Base-by-base conservation (phyloP, 208 protist genomes). In the Willaertia magna region DNA sequence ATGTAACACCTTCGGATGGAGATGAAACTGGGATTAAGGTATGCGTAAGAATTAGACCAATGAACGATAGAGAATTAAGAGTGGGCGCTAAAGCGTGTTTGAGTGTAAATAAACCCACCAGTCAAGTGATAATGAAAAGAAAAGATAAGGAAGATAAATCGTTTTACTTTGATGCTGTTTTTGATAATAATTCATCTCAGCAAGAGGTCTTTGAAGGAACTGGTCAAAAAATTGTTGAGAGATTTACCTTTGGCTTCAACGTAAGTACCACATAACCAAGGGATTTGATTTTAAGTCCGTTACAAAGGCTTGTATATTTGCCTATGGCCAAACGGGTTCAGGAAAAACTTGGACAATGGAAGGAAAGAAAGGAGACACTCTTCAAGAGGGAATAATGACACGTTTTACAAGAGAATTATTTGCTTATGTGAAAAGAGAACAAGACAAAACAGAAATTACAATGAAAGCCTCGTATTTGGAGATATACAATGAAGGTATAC, bases 381-480 rank as follows among this genome's bases (percentile, higher is more conserved):
- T 85, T 67, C 42, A 88, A 18, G 55, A 59, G 26, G 87, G 87
- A 48, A 52, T 88, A 11, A 88, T 88, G 48, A 52, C 87, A 34
- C 48, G 84, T 51, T 52, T 78, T 79, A 74, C 79, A 22, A 26
- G 67, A 22, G 61, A 87, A 47, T 61, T 43, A 14, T 59, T 48
- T 20, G 40, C 51, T 3, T 78, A 78, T 46, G 39, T 83, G 40
- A 67, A 89, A 46, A 47, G 30, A 39, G 81, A 52, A 22, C 9
- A 78, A 26, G 87, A 51, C 30, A 44, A 87, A 30, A 85, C 51
- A 16, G 40, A 85, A 3, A 51, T 49, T 30, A 87, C n/a, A 16
- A 88, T 95, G n/a, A 91, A 95, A 74, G 75, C 43, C 9, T 79
- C 75, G 0, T 49, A 49, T 49, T 48, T 79, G 40, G 75, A 79